A percentile compares a stretch with the other conserved stretches of the same genome.
phyloP scores from a whole-genome alignment of 2,329 filamentous ascomycete species.

The Aspergillus viridinutans region DNA sequence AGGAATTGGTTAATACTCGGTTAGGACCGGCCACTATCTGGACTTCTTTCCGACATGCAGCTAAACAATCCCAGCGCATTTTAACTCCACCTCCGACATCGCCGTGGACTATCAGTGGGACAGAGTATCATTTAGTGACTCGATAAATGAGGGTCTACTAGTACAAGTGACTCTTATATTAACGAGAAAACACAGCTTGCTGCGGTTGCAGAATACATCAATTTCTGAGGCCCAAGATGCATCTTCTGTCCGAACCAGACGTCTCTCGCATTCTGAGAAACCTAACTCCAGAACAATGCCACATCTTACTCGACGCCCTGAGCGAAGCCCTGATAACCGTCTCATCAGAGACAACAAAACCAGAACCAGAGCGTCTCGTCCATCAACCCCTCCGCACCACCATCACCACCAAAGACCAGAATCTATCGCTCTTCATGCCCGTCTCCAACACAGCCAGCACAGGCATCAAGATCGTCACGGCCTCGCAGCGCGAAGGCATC shows the following conservation, averaged over 20 bases:
- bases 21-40: background rate
- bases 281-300: conserved; percentile 30
- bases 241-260: conserved; percentile 31
- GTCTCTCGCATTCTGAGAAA: conserved; percentile 31
- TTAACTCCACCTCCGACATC: conserved; percentile 7
- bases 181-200: background rate
- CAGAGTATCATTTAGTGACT: background rate
- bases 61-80: background rate
- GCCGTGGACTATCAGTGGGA: background rate
- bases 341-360: conserved; percentile 25
- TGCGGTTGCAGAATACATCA: background rate
- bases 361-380: conserved; percentile 26
- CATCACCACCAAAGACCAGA: conserved; percentile 37
- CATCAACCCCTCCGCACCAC: conserved; percentile 43
- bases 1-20: background rate
- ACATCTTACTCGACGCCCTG: conserved; percentile 33
- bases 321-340: conserved; percentile 31
- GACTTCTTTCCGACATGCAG: background rate
- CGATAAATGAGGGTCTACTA: background rate
- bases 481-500: conserved; percentile 39
- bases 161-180: background rate
- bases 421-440: conserved; percentile 70
- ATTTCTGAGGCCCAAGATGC: conserved; percentile 25
- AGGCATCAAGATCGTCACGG: conserved; percentile 69
- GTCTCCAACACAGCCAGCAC: conserved; percentile 61